phyloP scores from a whole-genome alignment of 2,329 filamentous ascomycete species.

The Macrophomina tecta region DNA sequence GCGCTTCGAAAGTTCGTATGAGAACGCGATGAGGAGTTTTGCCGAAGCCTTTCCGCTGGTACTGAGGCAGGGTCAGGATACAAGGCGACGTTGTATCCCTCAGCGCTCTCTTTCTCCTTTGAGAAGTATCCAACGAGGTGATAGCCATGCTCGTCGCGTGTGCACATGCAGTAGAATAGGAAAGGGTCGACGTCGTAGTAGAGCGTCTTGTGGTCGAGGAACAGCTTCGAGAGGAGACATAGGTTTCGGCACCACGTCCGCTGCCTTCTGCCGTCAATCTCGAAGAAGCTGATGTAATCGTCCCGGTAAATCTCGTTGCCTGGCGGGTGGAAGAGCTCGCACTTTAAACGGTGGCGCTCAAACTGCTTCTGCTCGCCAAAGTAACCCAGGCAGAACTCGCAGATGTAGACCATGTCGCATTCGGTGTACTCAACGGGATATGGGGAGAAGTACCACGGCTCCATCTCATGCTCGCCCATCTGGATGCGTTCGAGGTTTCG shows the following conservation, averaged over 20 bases:
- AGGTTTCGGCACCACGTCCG: slow-evolving; percentile 96
- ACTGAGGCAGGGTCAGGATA: slow-evolving; percentile 95
- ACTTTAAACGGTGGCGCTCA: slow-evolving; percentile 84
- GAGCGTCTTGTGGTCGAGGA: slow-evolving; percentile 95
- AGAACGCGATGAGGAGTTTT: slow-evolving; percentile 92
- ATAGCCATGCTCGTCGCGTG: slow-evolving; percentile 84
- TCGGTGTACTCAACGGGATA: slow-evolving; percentile 90
- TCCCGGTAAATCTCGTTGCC: slow-evolving; percentile 99
- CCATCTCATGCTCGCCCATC: slow-evolving; percentile 89
- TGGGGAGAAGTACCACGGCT: slow-evolving; percentile 98
- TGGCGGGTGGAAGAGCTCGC: slow-evolving; percentile 87
- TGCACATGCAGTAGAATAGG: slow-evolving; percentile 97
- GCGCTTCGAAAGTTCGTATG: slow-evolving; percentile 93
- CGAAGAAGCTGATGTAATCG: slow-evolving; percentile 91
- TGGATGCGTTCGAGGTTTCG: slow-evolving; percentile 93
- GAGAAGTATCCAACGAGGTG: slow-evolving; percentile 99
- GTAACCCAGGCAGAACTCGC: slow-evolving; percentile 95
- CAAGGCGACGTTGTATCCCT: slow-evolving; percentile 98
- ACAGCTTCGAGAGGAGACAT: slow-evolving; percentile 93
- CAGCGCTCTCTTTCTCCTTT: slow-evolving; percentile 96
- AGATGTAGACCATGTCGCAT: slow-evolving; percentile 91
- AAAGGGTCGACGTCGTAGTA: slow-evolving; percentile 99
- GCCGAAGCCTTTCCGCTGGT: slow-evolving; percentile 95
- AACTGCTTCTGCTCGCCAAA: slow-evolving; percentile 85
- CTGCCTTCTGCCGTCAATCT: slow-evolving; percentile 93